Percentiles rank a stretch among this genome's conserved stretches.
phyloP scores from a whole-genome alignment of 257 asterid genomes.

The Hygrophila difformis region DNA sequence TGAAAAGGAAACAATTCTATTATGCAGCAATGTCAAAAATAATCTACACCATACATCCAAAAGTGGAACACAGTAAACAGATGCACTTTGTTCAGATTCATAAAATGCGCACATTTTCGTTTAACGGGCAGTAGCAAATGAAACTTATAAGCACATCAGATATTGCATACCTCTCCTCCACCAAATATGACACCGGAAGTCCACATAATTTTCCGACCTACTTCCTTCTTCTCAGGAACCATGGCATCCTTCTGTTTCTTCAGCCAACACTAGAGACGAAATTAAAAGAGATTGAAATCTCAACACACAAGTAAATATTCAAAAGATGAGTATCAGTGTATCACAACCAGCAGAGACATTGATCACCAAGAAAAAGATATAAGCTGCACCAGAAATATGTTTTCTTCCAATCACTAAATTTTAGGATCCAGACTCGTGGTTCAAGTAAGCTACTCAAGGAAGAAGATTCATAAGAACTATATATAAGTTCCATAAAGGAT shows the following conservation, averaged over 20 bases:
- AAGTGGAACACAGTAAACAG: neutral
- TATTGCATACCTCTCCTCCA: conserved; percentile 64
- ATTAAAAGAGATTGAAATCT: too few relatives aligned
- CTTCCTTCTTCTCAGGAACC: conserved; percentile 50
- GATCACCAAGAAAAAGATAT: neutral
- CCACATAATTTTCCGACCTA: conserved; percentile 56
- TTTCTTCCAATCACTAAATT: conserved; percentile 5
- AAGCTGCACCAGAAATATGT: neutral
- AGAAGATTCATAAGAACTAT: too few relatives aligned
- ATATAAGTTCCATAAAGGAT: too few relatives aligned
- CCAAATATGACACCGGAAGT: conserved; percentile 83
- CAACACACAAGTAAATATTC: too few relatives aligned
- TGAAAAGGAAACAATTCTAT: too few relatives aligned
- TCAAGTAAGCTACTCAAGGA: neutral
- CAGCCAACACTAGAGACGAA: conserved; percentile 78
- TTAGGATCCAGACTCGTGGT: too few relatives aligned
- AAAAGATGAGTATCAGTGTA: too few relatives aligned
- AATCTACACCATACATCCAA: neutral
- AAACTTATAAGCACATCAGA: neutral
- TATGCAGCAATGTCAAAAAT: too few relatives aligned
- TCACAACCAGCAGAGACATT: too few relatives aligned
- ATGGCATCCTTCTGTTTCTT: conserved; percentile 81
- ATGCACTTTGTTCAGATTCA: too few relatives aligned
- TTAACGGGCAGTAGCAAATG: too few relatives aligned
- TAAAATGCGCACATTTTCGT: too few relatives aligned